Base-by-base conservation (phyloP, 2,329 filamentous ascomycete species). In the Westerdykella aurantiaca region DNA sequence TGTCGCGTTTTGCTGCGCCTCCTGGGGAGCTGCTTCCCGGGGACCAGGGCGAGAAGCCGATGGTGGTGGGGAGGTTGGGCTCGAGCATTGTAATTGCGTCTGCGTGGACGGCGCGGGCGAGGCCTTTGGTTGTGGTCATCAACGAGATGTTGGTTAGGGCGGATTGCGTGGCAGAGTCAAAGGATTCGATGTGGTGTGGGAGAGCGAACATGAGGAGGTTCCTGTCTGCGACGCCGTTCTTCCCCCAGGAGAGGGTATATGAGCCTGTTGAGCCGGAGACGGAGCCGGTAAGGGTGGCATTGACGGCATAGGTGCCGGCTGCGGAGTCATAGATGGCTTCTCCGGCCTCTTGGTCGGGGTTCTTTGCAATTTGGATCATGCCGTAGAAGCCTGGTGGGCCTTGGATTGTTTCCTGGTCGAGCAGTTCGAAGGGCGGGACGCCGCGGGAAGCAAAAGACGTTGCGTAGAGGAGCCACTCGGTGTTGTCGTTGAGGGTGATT, bases 201-300 rank as follows among this genome's bases (percentile, higher is more conserved):
- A 98, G 72, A 14, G 89, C 89, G 63, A 86, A 97, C 85, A 95
- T 94, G 51, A 93, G 73, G 37, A 95, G 72, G 2, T 73, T 77
- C 31, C 79, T 72, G 31, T 49, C 49, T 12, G 46, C 35, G 23
- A 83, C 72, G 5, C 91, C 93, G 0, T 71, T 77, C 59, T 88
- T 93, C 16, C 71, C 67, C 73, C 86, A 97, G 0, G 71, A 68
- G 41, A 97, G 78, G 0, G 72, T 81, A 64, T 97, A 98, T 10
- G 75, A 81, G 10, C 88, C 91, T 10, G 70, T 71, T 10, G 39
- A 34, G 2, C 55, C 62, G 25, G 53, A 48, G 29, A 58, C 55
- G 0, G 70, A 70, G 3, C 78, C 81, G 31, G 72, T 68, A 0
- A 72, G 70, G 3, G 78, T 80, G 31, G 72, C 69, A 12, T 77